Evolutionary conservation across 1,284 basidiomycete genomes (phyloP).

Genomic region (Sporisorium graminicola): DNA sequence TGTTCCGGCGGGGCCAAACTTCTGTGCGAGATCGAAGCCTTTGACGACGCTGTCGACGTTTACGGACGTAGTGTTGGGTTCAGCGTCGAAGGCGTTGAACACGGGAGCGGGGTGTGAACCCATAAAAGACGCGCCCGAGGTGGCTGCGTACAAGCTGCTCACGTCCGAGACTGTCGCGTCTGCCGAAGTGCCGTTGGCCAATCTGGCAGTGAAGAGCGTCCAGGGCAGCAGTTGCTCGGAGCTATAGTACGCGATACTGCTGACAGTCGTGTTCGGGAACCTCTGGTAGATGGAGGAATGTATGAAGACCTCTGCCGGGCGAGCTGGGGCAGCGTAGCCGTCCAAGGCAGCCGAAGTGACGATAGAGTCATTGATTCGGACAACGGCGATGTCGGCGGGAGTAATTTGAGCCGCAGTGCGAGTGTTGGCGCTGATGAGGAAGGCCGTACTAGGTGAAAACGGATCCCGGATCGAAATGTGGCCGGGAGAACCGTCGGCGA

Average conservation of each 20-base stretch:
- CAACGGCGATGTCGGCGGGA: slow-evolving; percentile 45
- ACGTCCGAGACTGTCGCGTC: slow-evolving; percentile 19
- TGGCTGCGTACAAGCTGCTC: slow-evolving; percentile 24
- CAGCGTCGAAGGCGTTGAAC: slow-evolving; percentile 29
- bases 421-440: slow-evolving; percentile 34
- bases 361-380: slow-evolving; percentile 43
- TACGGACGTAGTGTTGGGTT: slow-evolving; percentile 19
- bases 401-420: slow-evolving; percentile 26
- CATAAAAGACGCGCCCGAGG: slow-evolving; percentile 32
- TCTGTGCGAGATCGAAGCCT: slow-evolving; percentile 23
- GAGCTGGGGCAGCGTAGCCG: slow-evolving; percentile 22
- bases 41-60: slow-evolving; percentile 39
- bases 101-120: slow-evolving; percentile 35
- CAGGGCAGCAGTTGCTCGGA: slow-evolving; percentile 43
- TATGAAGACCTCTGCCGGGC: slow-evolving; percentile 43
- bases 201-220: slow-evolving; percentile 21
- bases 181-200: slow-evolving; percentile 2
- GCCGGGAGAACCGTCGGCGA: slow-evolving; percentile 42
- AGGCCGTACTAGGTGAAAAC: slow-evolving; percentile 25
- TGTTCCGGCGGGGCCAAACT: slow-evolving; percentile 21
- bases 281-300: slow-evolving; percentile 47
- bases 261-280: slow-evolving; percentile 43
- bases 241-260: slow-evolving; percentile 41
- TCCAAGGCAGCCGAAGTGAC: slow-evolving; percentile 35
- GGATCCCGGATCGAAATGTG: slow-evolving; percentile 48